These are phyloP conservation scores for Penicillium fuscoglaucum DNA, from an alignment of 2,329 filamentous ascomycete species.

Conservation along the genomic window DNA sequence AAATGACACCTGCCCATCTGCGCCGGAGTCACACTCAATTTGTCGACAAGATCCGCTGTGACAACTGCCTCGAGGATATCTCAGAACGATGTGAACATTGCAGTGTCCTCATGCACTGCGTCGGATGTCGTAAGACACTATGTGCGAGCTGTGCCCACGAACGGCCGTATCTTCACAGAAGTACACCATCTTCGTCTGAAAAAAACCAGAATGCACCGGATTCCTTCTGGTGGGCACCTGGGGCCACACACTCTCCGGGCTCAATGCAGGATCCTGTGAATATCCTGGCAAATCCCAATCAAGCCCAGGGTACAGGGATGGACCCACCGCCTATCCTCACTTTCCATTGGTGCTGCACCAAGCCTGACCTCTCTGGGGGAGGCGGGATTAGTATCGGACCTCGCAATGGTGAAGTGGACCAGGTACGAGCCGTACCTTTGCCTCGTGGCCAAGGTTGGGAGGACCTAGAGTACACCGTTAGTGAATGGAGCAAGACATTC, in stretches of 20 bases:
- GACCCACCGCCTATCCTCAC: conserved; percentile 50
- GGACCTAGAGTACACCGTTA: conserved; percentile 53
- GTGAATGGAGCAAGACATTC: conserved; percentile 44
- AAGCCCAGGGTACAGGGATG: conserved; percentile 29
- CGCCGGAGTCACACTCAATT: conserved; percentile 56
- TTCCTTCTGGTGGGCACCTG: conserved; percentile 61
- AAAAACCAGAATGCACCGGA: conserved; percentile 25
- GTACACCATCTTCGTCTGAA: conserved; percentile 9
- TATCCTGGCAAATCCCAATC: conserved; percentile 21
- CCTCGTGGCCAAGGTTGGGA: conserved; percentile 57
- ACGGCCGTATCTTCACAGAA: conserved; percentile 47
- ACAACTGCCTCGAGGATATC: conserved; percentile 55
- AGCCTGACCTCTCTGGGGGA: conserved; percentile 60
- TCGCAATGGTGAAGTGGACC: conserved; percentile 55
- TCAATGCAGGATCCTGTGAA: conserved; percentile 55
- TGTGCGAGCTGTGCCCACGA: conserved; percentile 62
- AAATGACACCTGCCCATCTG: conserved; percentile 55
- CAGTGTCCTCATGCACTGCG: conserved; percentile 62
- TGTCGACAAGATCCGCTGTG: conserved; percentile 55
- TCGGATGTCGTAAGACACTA: conserved; percentile 60
- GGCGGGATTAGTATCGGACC: conserved; percentile 60
- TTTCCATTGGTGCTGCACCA: conserved; percentile 61
- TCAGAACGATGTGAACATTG: conserved; percentile 61
- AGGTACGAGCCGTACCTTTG: conserved; percentile 57
- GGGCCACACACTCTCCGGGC: conserved; percentile 56